Conservation (phyloP, 306 rosid genomes). For the Senna siamea region DNA sequence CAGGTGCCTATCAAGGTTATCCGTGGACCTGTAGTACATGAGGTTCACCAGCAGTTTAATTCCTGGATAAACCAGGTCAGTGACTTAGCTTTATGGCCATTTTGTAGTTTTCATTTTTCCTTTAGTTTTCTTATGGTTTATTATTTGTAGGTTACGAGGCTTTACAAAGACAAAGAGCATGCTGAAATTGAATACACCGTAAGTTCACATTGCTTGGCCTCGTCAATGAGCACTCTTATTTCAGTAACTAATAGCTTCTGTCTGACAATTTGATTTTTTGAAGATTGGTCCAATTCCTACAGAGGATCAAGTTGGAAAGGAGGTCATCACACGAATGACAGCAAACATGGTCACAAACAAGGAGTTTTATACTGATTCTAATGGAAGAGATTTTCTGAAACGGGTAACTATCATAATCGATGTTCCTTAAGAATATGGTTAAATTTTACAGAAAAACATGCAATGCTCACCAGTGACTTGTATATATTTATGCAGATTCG, state of each 20-base stretch:
- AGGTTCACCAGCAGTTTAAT: constrained; percentile 71
- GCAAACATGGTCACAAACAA: constrained; percentile 79
- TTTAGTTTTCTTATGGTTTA: constrained; percentile 12
- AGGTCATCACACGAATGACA: constrained; percentile 72
- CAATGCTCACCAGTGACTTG: constrained; percentile 26
- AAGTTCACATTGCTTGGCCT: constrained; percentile 41
- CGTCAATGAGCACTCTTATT: constrained; percentile 1
- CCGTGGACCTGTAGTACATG: constrained; percentile 74
- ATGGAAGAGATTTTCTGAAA: constrained; percentile 89
- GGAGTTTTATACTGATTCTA: constrained; percentile 84
- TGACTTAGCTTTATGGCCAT: not conserved
- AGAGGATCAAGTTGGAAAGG: constrained; percentile 81
- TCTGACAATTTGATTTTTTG: constrained; percentile 41
- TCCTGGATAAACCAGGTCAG: constrained; percentile 89
- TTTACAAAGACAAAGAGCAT: constrained; percentile 83
- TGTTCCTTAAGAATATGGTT: constrained; percentile 11
- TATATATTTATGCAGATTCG: constrained; percentile 62
- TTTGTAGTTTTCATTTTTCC: not conserved
- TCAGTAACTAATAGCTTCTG: constrained; percentile 35
- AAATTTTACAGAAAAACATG: not conserved
- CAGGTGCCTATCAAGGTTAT: constrained; percentile 69
- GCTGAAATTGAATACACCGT: constrained; percentile 94
- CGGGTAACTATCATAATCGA: constrained; percentile 53
- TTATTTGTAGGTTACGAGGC: constrained; percentile 63
- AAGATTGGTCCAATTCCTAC: constrained; percentile 95